Conservation (phyloP, 805 yeast genomes). For the Candida sphagnicola region DNA sequence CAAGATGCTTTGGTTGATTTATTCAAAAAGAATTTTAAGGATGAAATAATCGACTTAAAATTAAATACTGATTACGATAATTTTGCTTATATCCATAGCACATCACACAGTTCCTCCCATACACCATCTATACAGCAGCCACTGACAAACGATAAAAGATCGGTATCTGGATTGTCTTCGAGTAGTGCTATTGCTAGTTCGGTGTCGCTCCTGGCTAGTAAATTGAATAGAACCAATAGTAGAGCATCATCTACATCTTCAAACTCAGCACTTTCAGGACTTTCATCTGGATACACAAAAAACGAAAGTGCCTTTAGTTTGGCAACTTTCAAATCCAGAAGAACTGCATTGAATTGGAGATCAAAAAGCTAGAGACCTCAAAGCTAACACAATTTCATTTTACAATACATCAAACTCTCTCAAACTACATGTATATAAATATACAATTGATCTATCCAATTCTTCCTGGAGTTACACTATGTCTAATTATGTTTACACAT, state of each 20-base stretch:
- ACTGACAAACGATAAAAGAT: not conserved
- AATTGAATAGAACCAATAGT: conserved; percentile 20
- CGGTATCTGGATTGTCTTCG: conserved; percentile 10
- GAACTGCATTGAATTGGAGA: conserved; percentile 40
- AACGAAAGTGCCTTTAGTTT: not conserved
- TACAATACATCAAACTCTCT: not conserved
- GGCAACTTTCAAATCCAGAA: conserved; percentile 11
- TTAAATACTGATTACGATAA: conserved; percentile 31
- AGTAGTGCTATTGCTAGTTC: conserved; percentile 10
- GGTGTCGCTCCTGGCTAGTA: conserved; percentile 14
- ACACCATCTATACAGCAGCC: too few species aligned
- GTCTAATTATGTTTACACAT: too few species aligned
- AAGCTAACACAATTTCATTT: not conserved
- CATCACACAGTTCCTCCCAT: conserved; percentile 12
- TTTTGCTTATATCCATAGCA: conserved; percentile 19
- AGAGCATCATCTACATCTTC: conserved; percentile 20
- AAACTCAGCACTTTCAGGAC: conserved; percentile 24
- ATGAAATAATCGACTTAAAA: conserved; percentile 51
- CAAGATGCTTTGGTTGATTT: conserved; percentile 66
- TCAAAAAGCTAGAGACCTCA: not conserved
- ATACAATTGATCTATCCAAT: not conserved
- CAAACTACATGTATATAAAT: too few species aligned
- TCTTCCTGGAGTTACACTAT: not conserved
- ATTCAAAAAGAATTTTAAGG: conserved; percentile 62
- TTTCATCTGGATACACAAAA: conserved; percentile 9